These are phyloP conservation scores for Crithidia bombi DNA, from an alignment of 208 protist genomes.

Conservation along the genomic window DNA sequence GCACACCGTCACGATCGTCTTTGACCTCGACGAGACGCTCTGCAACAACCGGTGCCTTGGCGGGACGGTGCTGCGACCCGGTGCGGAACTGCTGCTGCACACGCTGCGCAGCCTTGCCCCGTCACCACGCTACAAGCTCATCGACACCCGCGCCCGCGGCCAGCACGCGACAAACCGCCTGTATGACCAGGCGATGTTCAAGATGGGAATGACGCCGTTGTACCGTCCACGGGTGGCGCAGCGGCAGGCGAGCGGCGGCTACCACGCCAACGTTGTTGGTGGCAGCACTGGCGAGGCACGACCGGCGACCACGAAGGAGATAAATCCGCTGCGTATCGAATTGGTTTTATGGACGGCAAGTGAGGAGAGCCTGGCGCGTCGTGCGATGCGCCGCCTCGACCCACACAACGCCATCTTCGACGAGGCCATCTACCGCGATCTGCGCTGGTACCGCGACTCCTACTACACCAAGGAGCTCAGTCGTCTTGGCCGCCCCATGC, in stretches of 20 bases:
- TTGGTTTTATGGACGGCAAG: slow-evolving; percentile 92
- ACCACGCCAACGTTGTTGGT: slow-evolving; percentile 15
- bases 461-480: slow-evolving; percentile 90
- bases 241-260: slow-evolving; percentile 24
- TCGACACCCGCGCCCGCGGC: slow-evolving; percentile 12
- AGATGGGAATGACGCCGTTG: slow-evolving; percentile 32
- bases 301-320: slow-evolving; percentile 26
- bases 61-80: slow-evolving; percentile 70
- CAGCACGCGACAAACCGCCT: slow-evolving; percentile 44
- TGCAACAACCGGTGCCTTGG: slow-evolving; percentile 82
- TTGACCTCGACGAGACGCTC: slow-evolving; percentile 92
- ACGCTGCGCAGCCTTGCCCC: slow-evolving; percentile 53
- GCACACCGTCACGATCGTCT: slow-evolving; percentile 84
- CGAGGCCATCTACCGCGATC: slow-evolving; percentile 84
- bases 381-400: slow-evolving; percentile 77
- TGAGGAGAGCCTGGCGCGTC: slow-evolving; percentile 70
- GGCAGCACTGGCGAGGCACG: slow-evolving; percentile 30
- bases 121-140: slow-evolving; percentile 42
- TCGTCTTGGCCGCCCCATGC: slow-evolving; percentile 72
- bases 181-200: slow-evolving; percentile 48
- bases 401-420: slow-evolving; percentile 75
- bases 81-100: slow-evolving; percentile 61
- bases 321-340: slow-evolving; percentile 61
- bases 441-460: slow-evolving; percentile 84
- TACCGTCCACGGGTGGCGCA: slow-evolving; percentile 33